These are phyloP conservation scores for Thalia dealbata DNA, from an alignment of 176 grass and related monocot species.

Conservation along the genomic window DNA sequence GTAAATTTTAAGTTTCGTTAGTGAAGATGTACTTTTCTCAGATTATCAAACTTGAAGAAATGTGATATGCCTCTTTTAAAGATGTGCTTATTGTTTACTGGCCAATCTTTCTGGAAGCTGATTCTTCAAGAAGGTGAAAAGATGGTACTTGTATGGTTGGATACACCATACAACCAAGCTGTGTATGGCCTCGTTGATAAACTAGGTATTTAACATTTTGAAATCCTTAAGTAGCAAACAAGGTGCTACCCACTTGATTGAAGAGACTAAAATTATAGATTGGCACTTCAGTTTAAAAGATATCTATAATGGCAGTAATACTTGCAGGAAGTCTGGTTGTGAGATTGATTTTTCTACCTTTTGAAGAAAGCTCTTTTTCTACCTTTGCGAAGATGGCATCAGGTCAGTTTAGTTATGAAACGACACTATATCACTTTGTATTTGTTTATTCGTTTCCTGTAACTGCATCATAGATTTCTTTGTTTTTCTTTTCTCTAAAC, in stretches of 20 bases:
- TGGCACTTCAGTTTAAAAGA: background rate
- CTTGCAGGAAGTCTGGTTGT: conserved; percentile 91
- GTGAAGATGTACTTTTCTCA: conserved; percentile 23
- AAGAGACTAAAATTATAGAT: conserved; percentile 11
- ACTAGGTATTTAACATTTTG: conserved; percentile 36
- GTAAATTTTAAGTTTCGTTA: background rate
- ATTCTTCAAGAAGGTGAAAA: conserved; percentile 99
- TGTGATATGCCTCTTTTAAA: conserved; percentile 78
- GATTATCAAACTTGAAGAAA: conserved; percentile 54
- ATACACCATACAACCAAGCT: conserved; percentile 96
- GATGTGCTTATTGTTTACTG: conserved; percentile 96
- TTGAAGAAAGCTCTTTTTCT: conserved; percentile 97
- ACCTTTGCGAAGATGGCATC: conserved; percentile 75
- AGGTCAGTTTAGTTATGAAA: conserved; percentile 29
- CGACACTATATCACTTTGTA: background rate
- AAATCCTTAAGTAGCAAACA: conserved; percentile 6
- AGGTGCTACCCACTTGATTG: background rate
- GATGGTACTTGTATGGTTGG: conserved; percentile 78
- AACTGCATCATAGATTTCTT: too few species aligned
- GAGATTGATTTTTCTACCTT: conserved; percentile 94
- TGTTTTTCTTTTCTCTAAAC: background rate
- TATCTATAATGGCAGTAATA: conserved; percentile 13
- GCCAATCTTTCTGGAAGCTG: conserved; percentile 78
- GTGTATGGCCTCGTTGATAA: conserved; percentile 86
- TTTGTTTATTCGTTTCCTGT: background rate